Percentiles rank a stretch among this genome's conserved stretches.
Evolutionary conservation across 2,329 filamentous ascomycete species (phyloP).

Genomic region (Botrytis elliptica): DNA sequence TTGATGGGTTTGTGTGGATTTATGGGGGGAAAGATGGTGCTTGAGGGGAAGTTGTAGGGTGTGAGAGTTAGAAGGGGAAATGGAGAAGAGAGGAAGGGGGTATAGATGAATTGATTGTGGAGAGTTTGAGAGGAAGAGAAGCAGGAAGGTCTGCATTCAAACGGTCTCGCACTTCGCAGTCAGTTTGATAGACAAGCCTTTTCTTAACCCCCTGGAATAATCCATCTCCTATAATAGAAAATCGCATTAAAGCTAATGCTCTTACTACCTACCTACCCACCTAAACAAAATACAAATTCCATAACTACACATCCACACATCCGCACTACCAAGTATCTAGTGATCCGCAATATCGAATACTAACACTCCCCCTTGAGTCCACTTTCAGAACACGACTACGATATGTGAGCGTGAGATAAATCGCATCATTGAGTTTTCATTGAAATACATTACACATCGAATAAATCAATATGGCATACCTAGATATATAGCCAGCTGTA

Average conservation of each 20-base stretch:
- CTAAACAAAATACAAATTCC: not conserved
- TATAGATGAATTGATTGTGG: not conserved
- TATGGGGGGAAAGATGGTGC: conserved; percentile 30
- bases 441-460: no score
- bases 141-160: not conserved
- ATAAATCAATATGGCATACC: no score
- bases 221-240: not conserved
- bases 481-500: no score
- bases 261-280: not conserved
- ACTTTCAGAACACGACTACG: not conserved
- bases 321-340: not conserved
- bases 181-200: not conserved
- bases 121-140: not conserved
- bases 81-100: not conserved
- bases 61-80: not conserved
- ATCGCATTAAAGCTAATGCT: not conserved
- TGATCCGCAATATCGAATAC: not conserved
- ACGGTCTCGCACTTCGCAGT: not conserved
- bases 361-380: not conserved
- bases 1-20: conserved; percentile 34
- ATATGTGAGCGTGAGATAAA: not conserved
- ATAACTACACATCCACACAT: no score
- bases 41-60: conserved; percentile 25
- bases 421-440: no score
- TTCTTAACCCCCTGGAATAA: not conserved